Evolutionary conservation across 129 eudicot genomes (phyloP).

Genomic region (Erigeron canadensis): DNA sequence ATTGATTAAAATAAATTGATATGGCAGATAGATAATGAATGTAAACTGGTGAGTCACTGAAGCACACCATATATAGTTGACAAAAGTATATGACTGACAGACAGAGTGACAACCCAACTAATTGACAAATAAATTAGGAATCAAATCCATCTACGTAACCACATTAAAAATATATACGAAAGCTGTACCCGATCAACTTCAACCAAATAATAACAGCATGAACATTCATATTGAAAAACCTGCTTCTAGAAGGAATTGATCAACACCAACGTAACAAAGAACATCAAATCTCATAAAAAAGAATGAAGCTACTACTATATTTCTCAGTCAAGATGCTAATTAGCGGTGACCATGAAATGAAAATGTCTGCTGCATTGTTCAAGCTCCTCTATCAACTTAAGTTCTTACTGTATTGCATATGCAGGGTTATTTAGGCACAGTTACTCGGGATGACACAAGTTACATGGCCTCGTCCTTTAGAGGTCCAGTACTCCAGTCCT

Average conservation of each 20-base stretch:
- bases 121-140: not conserved
- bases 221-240: not conserved
- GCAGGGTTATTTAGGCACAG: no score
- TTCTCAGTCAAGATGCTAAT: no score
- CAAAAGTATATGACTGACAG: not conserved
- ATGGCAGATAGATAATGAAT: not conserved
- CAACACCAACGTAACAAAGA: no score
- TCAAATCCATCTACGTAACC: not conserved
- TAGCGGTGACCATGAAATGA: no score
- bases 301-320: no score
- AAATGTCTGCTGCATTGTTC: no score
- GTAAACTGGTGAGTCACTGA: conserved; percentile 23
- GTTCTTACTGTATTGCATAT: no score
- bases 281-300: no score
- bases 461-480: no score
- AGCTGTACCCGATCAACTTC: not conserved
- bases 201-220: not conserved
- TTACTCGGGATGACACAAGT: no score
- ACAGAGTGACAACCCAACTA: conserved; percentile 3
- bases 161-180: not conserved
- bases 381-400: no score
- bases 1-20: not conserved
- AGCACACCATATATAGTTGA: conserved; percentile 1
- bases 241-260: not conserved
- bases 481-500: no score